Evolutionary conservation across 345 rosid species (phyloP), one percentile per base, ranked within the genome.

Genomic region (Psidium guajava): DNA sequence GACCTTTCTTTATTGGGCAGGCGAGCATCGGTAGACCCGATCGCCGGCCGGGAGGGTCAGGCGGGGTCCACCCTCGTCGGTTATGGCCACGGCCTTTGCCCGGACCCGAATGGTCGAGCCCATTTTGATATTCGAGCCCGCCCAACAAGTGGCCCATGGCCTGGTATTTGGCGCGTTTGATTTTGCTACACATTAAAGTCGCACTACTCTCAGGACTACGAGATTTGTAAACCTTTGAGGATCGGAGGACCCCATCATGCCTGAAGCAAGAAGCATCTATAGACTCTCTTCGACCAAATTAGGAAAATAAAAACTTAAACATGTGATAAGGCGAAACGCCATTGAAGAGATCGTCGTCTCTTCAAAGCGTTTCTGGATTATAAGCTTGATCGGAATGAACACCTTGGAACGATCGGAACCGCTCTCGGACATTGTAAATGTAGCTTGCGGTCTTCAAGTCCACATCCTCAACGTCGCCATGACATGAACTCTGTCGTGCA

Each of bases 381-480:
- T 42, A 13, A 52, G 77, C 51, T 50, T 84, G 58, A 50, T 84
- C 84, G 7, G 85, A 42, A 50, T 90, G 89, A 54, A 82, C 77
- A 59, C 82, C 83, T 74, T 90, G 90, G 5, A 82, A 82, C n/a
- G 44, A 64, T 8, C 86, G 83, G 88, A 92, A 91, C 81, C 91
- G 87, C 80, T 92, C 91, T 32, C 83, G 90, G 84, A 90, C 94
- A n/a, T 27, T 15, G 1, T 87, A 73, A 73, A 91, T 93, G 83
- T 88, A 91, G 83, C 82, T 86, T 8, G 91, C 54, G 11, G 94
- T 92, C 86, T 87, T 90, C 80, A 24, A 15, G 82, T 93, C 93
- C 24, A 91, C 91, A 61, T 92, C 86, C 85, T 87, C 93, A 22
- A 91, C 94, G 16, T 36, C 47, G 77, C 47, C 11, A 9, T 69